Evolutionary conservation across 768 basidiomycete species (phyloP).

Genomic region (Gelatoporia subvermispora): DNA sequence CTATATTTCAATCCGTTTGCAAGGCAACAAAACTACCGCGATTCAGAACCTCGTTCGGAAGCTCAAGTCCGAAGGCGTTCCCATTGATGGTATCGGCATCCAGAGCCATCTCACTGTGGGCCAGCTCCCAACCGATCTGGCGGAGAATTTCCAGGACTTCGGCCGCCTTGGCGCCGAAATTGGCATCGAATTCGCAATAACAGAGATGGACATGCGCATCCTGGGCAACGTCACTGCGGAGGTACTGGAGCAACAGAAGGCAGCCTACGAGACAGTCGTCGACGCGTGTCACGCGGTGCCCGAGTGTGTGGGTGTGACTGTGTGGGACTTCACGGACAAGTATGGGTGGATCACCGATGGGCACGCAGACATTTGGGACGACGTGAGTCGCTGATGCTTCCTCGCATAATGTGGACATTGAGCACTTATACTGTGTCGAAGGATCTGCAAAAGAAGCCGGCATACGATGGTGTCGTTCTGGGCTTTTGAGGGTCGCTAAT

Average conservation of each 20-base stretch:
- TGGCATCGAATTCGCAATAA: slow-evolving; percentile 62
- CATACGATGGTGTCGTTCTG: slow-evolving; percentile 19
- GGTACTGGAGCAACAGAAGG: slow-evolving; percentile 47
- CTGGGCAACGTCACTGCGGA: slow-evolving; percentile 38
- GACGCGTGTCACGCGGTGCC: slow-evolving; percentile 40
- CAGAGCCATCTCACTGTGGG: slow-evolving; percentile 58
- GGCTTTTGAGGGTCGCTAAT: slow-evolving; percentile 7
- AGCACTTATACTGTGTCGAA: background rate
- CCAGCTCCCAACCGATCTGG: slow-evolving; percentile 41
- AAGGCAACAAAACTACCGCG: slow-evolving; percentile 48
- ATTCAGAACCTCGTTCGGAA: slow-evolving; percentile 46
- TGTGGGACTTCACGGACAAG: slow-evolving; percentile 39
- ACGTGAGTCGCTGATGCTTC: slow-evolving; percentile 8
- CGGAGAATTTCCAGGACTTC: slow-evolving; percentile 46
- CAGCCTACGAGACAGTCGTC: slow-evolving; percentile 52
- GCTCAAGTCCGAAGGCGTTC: slow-evolving; percentile 40
- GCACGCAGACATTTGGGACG: slow-evolving; percentile 23
- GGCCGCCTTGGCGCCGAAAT: slow-evolving; percentile 57
- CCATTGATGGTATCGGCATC: slow-evolving; percentile 59
- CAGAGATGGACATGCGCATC: slow-evolving; percentile 57
- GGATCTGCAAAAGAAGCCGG: slow-evolving; percentile 17
- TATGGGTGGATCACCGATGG: slow-evolving; percentile 34
- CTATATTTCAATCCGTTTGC: no score
- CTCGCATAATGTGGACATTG: background rate
- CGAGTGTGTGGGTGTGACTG: slow-evolving; percentile 31